Evolutionary conservation across 192 early-diverging fungal species (phyloP).

Genomic region (Coemansia sp.): DNA sequence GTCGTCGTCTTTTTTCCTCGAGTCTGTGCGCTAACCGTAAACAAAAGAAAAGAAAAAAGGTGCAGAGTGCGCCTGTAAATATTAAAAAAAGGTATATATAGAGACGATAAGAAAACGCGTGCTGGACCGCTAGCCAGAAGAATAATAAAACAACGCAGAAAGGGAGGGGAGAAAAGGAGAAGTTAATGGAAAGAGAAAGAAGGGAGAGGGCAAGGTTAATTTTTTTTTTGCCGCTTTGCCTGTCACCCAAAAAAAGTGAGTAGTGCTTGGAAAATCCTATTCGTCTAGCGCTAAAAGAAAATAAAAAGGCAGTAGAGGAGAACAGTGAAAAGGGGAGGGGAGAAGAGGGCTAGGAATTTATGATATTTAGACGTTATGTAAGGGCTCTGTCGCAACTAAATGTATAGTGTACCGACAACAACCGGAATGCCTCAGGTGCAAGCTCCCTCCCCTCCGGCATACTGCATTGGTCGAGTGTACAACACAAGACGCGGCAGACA

Average conservation of each 20-base stretch:
- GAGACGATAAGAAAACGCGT: neutral
- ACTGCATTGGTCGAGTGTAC: neutral
- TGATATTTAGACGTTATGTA: slow-evolving; percentile 10
- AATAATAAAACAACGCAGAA: neutral
- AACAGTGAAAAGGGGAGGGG: slow-evolving; percentile 3
- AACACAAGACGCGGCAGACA: neutral
- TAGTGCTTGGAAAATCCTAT: neutral
- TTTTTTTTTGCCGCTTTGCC: neutral
- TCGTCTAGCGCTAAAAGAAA: slow-evolving; percentile 3
- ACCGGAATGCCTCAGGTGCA: neutral
- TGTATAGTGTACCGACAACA: slow-evolving; percentile 14
- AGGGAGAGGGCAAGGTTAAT: neutral
- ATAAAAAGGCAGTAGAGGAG: neutral
- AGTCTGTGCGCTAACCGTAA: neutral
- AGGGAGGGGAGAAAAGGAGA: neutral
- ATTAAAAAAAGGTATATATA: neutral
- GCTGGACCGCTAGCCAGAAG: neutral
- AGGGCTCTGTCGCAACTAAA: slow-evolving; percentile 13
- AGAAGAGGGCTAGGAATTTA: neutral
- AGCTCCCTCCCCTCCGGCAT: neutral
- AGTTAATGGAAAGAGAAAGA: slow-evolving; percentile 1
- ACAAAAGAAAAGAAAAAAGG: neutral
- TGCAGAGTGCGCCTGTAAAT: neutral
- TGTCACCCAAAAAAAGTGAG: slow-evolving; percentile 1
- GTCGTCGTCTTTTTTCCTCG: too few species aligned